A percentile compares a stretch with the other conserved stretches of the same genome.
These are phyloP conservation scores for Epichloe typhina DNA, from an alignment of 2,329 filamentous ascomycete species.

Conservation along the genomic window DNA sequence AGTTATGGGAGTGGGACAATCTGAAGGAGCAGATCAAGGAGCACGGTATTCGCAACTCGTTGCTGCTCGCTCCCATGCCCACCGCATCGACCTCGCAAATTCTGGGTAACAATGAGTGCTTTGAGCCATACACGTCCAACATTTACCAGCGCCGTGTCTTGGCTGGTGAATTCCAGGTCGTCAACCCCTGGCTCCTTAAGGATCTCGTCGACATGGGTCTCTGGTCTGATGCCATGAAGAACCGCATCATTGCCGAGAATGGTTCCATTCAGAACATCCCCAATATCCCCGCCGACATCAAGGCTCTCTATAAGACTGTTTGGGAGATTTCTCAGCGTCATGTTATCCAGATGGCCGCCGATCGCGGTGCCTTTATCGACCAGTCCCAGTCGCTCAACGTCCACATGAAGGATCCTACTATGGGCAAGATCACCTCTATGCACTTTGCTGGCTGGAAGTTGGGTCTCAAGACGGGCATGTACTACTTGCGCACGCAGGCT, in stretches of 20 bases:
- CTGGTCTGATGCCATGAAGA: constrained; percentile 99
- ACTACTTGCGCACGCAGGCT: constrained; percentile 97
- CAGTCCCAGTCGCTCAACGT: constrained; percentile 99
- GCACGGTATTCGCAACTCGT: constrained; percentile 87
- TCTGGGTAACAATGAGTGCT: constrained; percentile 98
- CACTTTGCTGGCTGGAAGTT: constrained; percentile 99
- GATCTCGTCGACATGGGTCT: constrained; percentile 95
- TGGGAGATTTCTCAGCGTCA: constrained; percentile 97
- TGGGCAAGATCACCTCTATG: constrained; percentile 99
- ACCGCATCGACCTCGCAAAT: constrained; percentile 97
- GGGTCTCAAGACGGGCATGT: constrained; percentile 99
- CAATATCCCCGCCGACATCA: constrained; percentile 91
- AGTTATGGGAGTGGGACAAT: constrained; percentile 90
- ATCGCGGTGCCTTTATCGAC: constrained; percentile 96
- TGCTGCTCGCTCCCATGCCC: constrained; percentile 93
- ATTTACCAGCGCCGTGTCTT: constrained; percentile 98
- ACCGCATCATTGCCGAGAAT: constrained; percentile 95
- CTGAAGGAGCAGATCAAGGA: constrained; percentile 86
- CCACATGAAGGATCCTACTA: constrained; percentile 97
- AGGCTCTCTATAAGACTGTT: constrained; percentile 96
- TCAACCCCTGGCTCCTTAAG: constrained; percentile 97
- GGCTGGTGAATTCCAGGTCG: constrained; percentile 97
- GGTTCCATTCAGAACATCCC: constrained; percentile 95
- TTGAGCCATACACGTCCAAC: constrained; percentile 98
- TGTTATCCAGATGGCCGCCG: constrained; percentile 94